Conservation (phyloP, 805 yeast genomes). For the Yarrowia sp. region DNA sequence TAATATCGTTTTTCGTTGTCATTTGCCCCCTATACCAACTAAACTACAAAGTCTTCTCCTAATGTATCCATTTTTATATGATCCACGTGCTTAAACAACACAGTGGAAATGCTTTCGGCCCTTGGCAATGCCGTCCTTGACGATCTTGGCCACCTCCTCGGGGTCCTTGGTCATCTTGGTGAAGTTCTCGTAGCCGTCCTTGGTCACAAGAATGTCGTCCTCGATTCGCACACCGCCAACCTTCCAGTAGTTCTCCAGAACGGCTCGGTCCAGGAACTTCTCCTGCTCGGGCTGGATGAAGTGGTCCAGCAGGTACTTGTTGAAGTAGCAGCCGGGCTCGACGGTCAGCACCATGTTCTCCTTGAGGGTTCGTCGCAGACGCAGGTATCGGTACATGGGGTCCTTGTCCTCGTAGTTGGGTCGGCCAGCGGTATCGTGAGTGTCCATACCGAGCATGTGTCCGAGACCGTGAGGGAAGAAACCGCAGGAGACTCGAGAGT, state of each 20-base stretch:
- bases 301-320: slow-evolving; percentile 77
- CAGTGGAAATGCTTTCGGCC: slow-evolving; percentile 70
- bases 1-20: too few relatives aligned
- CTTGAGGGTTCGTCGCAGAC: slow-evolving; percentile 76
- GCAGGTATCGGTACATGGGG: slow-evolving; percentile 74
- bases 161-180: slow-evolving; percentile 89
- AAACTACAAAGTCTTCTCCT: too few relatives aligned
- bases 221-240: slow-evolving; percentile 98
- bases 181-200: slow-evolving; percentile 77
- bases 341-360: slow-evolving; percentile 88
- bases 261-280: slow-evolving; percentile 67
- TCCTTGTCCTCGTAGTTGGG: slow-evolving; percentile 87
- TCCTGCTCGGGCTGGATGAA: slow-evolving; percentile 56
- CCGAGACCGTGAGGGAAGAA: slow-evolving; percentile 98
- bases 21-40: too few relatives aligned
- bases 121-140: slow-evolving; percentile 66
- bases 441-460: slow-evolving; percentile 91
- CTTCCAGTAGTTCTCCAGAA: slow-evolving; percentile 78
- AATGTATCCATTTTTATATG: too few relatives aligned
- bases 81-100: slow-evolving; percentile 48
- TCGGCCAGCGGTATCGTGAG: slow-evolving; percentile 93
- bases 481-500: slow-evolving; percentile 72
- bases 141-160: slow-evolving; percentile 77
- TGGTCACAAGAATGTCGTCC: slow-evolving; percentile 85
- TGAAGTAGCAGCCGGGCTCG: slow-evolving; percentile 94